These are phyloP conservation scores for Akanthomyces dipterigenus DNA, from an alignment of 2,329 filamentous ascomycete species.

Conservation along the genomic window DNA sequence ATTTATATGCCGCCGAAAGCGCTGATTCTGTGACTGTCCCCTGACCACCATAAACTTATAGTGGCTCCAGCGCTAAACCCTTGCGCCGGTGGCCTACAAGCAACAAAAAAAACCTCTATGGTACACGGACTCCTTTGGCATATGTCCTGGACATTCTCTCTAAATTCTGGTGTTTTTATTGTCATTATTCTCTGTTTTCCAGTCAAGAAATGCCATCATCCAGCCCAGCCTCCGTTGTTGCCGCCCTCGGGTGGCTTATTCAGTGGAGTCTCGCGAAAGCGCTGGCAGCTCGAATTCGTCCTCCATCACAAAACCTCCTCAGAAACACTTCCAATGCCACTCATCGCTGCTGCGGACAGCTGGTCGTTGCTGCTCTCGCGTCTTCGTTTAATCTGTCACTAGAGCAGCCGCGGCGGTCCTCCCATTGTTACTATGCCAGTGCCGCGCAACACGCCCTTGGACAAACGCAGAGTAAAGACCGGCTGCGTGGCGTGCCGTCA, in stretches of 20 bases:
- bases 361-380: too few species aligned
- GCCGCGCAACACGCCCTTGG: constrained; percentile 14
- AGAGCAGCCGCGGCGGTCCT: fast-evolving
- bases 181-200: too few species aligned
- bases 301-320: neutral
- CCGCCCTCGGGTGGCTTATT: neutral
- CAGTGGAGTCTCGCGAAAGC: neutral
- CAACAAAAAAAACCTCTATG: too few species aligned
- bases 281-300: neutral
- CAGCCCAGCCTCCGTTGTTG: too few species aligned
- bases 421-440: constrained; percentile 13
- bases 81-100: neutral
- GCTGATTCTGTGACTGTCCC: too few species aligned
- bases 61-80: neutral
- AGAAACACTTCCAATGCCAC: neutral
- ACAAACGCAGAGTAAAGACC: constrained; percentile 18
- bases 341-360: neutral
- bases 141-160: too few species aligned
- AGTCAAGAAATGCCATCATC: too few species aligned
- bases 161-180: too few species aligned
- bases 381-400: neutral
- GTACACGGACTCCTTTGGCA: too few species aligned
- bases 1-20: neutral
- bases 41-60: too few species aligned
- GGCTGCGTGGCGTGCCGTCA: constrained; percentile 17